A percentile compares a stretch with the other conserved stretches of the same genome.
These are phyloP conservation scores for Phoenix roebelenii DNA, from an alignment of 176 grass and related monocot species.

Conservation along the genomic window DNA sequence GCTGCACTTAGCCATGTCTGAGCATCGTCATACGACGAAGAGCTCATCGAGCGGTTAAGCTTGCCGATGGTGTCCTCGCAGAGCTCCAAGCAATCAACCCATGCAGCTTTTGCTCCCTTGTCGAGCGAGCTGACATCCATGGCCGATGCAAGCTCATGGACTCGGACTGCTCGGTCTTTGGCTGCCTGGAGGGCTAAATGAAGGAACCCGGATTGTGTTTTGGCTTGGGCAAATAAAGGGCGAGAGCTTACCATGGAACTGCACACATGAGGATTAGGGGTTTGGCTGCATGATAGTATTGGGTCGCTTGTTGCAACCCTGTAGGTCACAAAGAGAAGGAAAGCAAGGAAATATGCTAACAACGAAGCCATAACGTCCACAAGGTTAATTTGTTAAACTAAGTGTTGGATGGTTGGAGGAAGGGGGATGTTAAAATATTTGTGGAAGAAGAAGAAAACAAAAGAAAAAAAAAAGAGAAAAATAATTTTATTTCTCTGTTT, in stretches of 20 bases:
- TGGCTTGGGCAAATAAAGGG: not conserved
- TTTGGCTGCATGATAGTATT: slow-evolving; percentile 9
- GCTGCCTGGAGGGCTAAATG: slow-evolving; percentile 1
- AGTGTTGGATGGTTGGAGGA: not conserved
- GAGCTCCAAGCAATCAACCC: slow-evolving; percentile 12
- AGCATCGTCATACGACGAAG: not conserved
- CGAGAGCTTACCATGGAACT: not conserved
- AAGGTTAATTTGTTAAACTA: not conserved
- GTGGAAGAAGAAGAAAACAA: too few species aligned
- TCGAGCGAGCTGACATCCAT: not conserved
- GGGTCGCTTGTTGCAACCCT: not conserved
- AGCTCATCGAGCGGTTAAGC: slow-evolving; percentile 1
- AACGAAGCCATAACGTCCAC: not conserved
- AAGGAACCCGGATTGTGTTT: not conserved
- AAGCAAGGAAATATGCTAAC: not conserved
- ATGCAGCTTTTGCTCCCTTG: not conserved
- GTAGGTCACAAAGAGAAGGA: not conserved
- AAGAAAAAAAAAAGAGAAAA: too few species aligned
- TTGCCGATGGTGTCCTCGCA: slow-evolving; percentile 3
- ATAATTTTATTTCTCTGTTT: too few species aligned
- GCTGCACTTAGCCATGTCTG: slow-evolving; percentile 18
- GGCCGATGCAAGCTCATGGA: not conserved
- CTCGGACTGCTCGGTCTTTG: not conserved
- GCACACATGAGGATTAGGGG: slow-evolving; percentile 14
- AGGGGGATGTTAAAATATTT: too few species aligned